Evolutionary conservation across 2,329 filamentous ascomycete species (phyloP).

Genomic region (Aschersonia sp.): DNA sequence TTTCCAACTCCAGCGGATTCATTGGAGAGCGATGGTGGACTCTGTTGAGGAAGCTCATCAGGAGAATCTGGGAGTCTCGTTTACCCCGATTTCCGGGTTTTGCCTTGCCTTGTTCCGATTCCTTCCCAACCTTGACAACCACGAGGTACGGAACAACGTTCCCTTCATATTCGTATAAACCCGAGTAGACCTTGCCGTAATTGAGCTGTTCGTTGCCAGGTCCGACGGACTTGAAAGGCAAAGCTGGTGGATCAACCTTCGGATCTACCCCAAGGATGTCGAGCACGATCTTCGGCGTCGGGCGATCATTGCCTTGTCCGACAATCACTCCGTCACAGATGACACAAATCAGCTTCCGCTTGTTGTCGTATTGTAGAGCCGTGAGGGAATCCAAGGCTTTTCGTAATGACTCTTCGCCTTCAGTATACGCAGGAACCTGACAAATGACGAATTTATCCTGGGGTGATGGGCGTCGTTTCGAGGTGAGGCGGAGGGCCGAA

Average conservation of each 20-base stretch:
- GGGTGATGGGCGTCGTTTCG: conserved; percentile 73
- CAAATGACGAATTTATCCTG: conserved; percentile 99
- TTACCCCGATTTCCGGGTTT: conserved; percentile 98
- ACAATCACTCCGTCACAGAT: conserved; percentile 97
- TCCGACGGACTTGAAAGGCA: conserved; percentile 90
- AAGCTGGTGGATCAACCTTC: conserved; percentile 85
- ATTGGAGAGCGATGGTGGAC: conserved; percentile 90
- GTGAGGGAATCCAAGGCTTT: conserved; percentile 92
- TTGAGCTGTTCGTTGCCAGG: conserved; percentile 85
- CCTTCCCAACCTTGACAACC: conserved; percentile 92
- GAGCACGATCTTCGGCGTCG: conserved; percentile 92
- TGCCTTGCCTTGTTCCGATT: conserved; percentile 78
- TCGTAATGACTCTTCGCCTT: conserved; percentile 87
- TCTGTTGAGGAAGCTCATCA: conserved; percentile 96
- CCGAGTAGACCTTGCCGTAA: conserved; percentile 96
- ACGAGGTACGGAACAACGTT: conserved; percentile 96
- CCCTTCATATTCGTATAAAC: conserved; percentile 92
- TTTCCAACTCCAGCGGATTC: conserved; percentile 91
- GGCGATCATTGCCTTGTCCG: conserved; percentile 87
- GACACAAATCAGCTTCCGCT: conserved; percentile 90
- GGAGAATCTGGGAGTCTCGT: conserved; percentile 88
- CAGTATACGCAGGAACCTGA: conserved; percentile 93
- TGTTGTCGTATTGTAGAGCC: conserved; percentile 93
- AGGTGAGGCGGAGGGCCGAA: conserved; percentile 82
- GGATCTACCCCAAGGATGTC: conserved; percentile 96